These are phyloP conservation scores for Citrus cavaleriei DNA, from an alignment of 345 rosid species.

Conservation along the genomic window DNA sequence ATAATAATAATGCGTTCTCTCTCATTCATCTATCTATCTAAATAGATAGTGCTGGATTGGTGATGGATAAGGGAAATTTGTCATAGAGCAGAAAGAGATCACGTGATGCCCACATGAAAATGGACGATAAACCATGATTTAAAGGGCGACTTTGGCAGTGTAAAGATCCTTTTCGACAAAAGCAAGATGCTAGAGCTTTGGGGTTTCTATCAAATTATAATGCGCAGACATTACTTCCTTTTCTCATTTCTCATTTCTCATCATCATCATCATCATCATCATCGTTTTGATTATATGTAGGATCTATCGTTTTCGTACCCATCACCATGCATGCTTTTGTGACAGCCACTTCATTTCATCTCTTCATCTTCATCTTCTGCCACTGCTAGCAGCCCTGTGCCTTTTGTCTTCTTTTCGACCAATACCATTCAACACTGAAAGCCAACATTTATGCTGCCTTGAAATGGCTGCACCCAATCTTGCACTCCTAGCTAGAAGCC, in stretches of 20 bases:
- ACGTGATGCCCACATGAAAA: conserved; percentile 13
- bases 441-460: background rate
- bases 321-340: background rate
- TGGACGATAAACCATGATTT: conserved; percentile 10
- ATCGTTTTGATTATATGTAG: background rate
- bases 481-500: background rate
- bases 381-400: background rate
- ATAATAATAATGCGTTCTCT: background rate
- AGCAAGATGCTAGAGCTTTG: background rate
- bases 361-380: background rate
- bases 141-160: conserved; percentile 3
- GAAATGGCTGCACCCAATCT: background rate
- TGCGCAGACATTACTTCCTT: background rate
- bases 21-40: background rate
- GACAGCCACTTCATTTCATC: background rate
- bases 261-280: background rate
- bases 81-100: background rate
- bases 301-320: background rate
- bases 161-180: conserved; percentile 6
- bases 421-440: background rate
- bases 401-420: background rate
- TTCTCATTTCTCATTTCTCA: background rate
- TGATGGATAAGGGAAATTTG: background rate
- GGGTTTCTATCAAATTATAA: background rate
- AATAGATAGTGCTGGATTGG: background rate